Evolutionary conservation across 176 grass and related monocot species (phyloP).

Genomic region (Guadua angustifolia): DNA sequence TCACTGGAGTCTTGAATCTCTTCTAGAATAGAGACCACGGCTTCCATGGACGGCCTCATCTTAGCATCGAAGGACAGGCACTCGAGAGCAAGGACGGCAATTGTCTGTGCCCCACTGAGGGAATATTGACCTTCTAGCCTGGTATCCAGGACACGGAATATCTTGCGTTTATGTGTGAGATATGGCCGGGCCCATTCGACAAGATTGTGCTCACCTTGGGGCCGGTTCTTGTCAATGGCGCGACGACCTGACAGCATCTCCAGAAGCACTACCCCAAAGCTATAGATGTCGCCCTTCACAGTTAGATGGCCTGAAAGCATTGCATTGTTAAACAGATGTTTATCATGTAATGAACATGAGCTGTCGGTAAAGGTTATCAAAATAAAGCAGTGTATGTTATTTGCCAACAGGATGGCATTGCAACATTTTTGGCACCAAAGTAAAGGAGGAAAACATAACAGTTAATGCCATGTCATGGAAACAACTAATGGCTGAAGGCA

Average conservation of each 20-base stretch:
- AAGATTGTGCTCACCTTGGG: slow-evolving; percentile 76
- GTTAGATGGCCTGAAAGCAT: slow-evolving; percentile 67
- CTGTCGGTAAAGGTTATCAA: neutral
- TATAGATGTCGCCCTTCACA: slow-evolving; percentile 75
- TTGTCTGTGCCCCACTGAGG: slow-evolving; percentile 53
- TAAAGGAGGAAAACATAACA: slow-evolving; percentile 1
- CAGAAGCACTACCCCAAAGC: slow-evolving; percentile 81
- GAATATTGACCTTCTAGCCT: slow-evolving; percentile 77
- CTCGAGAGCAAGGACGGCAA: slow-evolving; percentile 59
- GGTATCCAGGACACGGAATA: slow-evolving; percentile 70
- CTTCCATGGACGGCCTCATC: slow-evolving; percentile 66
- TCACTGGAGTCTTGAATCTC: slow-evolving; percentile 47
- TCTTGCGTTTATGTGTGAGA: slow-evolving; percentile 83
- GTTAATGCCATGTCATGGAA: neutral
- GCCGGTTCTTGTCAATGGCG: slow-evolving; percentile 75
- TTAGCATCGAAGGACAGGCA: slow-evolving; percentile 68
- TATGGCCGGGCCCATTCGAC: slow-evolving; percentile 79
- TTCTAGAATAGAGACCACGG: slow-evolving; percentile 54
- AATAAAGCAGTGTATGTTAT: neutral
- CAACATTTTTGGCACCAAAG: neutral
- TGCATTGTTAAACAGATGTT: neutral
- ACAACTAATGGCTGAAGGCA: neutral
- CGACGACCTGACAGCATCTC: slow-evolving; percentile 78
- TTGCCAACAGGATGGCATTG: neutral
- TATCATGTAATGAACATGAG: neutral